Evolutionary conservation across 2,329 filamentous ascomycete genomes (phyloP).

Genomic region (Ophiobolus disseminans): DNA sequence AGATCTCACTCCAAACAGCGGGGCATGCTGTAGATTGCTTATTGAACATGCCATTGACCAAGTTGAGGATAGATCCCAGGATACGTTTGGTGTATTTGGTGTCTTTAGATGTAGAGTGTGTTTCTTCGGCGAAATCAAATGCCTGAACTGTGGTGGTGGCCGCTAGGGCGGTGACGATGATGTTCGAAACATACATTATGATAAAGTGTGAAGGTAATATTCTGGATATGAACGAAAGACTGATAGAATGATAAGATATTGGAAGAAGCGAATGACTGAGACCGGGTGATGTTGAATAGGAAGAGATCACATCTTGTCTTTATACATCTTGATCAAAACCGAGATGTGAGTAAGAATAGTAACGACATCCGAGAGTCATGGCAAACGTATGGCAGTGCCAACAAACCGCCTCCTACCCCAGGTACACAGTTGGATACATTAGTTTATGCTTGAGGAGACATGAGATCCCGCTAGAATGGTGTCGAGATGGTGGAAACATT

Average conservation of each 20-base stretch:
- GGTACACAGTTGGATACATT: constrained; percentile 12
- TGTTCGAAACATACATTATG: constrained; percentile 46
- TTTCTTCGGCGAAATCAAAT: constrained; percentile 28
- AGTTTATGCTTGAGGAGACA: constrained; percentile 17
- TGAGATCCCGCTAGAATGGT: constrained; percentile 21
- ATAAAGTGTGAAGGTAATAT: constrained; percentile 7
- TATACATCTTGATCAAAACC: constrained; percentile 26
- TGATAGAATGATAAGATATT: constrained; percentile 2
- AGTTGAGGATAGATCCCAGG: constrained; percentile 17
- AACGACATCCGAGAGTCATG: constrained; percentile 15
- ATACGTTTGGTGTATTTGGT: constrained; percentile 28
- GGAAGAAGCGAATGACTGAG: constrained; percentile 18
- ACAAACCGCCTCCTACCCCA: constrained; percentile 13
- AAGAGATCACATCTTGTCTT: constrained; percentile 14
- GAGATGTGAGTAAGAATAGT: constrained; percentile 19
- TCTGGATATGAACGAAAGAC: constrained; percentile 14
- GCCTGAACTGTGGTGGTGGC: constrained; percentile 35
- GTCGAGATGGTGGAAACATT: constrained; percentile 24
- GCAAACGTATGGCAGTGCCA: constrained; percentile 1
- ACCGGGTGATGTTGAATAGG: constrained; percentile 12
- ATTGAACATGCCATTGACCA: constrained; percentile 12
- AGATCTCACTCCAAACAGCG: constrained; percentile 43
- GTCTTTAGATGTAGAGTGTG: constrained; percentile 14
- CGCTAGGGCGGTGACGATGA: constrained; percentile 33
- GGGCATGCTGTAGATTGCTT: constrained; percentile 28